Evolutionary conservation across 176 grass and related monocot genomes (phyloP).

Genomic region (Cenchrus purpureus): DNA sequence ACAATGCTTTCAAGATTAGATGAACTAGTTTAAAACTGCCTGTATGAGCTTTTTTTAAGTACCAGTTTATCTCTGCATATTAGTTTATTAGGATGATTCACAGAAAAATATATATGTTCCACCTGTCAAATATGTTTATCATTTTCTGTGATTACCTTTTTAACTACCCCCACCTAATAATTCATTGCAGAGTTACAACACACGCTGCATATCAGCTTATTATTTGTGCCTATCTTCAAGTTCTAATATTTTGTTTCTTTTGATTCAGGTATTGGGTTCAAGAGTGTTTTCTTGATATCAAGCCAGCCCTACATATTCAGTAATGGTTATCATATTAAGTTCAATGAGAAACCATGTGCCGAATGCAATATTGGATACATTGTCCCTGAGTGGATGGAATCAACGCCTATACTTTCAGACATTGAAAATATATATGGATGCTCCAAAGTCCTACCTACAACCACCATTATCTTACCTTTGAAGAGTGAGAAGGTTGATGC

Average conservation of each 20-base stretch:
- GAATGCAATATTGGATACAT: conserved; percentile 82
- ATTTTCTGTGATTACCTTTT: not conserved
- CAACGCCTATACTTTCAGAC: conserved; percentile 53
- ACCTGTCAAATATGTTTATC: no score
- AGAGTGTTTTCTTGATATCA: conserved; percentile 58
- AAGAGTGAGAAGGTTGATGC: conserved; percentile 61
- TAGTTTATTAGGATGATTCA: no score
- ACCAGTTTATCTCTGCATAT: no score
- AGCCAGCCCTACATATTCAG: conserved; percentile 78
- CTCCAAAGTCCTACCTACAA: conserved; percentile 61
- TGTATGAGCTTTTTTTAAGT: not conserved
- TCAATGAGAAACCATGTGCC: conserved; percentile 62
- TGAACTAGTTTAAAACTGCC: not conserved
- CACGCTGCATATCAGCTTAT: not conserved
- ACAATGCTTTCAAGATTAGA: not conserved
- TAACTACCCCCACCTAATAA: not conserved
- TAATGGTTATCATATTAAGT: conserved; percentile 86
- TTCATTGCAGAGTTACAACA: not conserved
- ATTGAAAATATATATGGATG: conserved; percentile 56
- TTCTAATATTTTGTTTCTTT: not conserved
- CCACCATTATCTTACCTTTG: conserved; percentile 67
- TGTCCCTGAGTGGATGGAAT: conserved; percentile 81
- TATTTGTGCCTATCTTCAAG: not conserved
- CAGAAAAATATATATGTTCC: no score
- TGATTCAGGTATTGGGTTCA: not conserved